Conservation (phyloP, 1,284 basidiomycete species). For the Sporisorium sorghi region DNA sequence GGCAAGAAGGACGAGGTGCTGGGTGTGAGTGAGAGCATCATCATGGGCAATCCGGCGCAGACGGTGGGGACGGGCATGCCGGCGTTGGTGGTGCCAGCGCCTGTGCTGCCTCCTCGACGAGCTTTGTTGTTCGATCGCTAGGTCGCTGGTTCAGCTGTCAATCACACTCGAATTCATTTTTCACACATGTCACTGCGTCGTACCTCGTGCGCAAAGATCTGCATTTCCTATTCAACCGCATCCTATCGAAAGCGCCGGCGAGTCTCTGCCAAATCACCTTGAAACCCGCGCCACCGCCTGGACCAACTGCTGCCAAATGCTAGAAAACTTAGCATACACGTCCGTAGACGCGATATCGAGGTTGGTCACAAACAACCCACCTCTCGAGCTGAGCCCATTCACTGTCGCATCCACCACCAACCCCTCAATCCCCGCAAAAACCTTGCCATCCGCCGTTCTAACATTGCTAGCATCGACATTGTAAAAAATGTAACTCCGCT, state of each 20-base stretch:
- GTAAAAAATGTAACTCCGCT: constrained; percentile 30
- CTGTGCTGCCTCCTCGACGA: constrained; percentile 52
- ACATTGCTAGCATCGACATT: constrained; percentile 12
- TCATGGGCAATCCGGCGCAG: constrained; percentile 98
- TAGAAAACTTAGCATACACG: constrained; percentile 25
- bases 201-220: not conserved
- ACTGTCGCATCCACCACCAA: constrained; percentile 16
- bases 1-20: constrained; percentile 95
- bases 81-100: constrained; percentile 52
- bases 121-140: constrained; percentile 58
- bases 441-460: constrained; percentile 19
- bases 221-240: not conserved
- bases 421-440: constrained; percentile 1
- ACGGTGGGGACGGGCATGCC: constrained; percentile 87
- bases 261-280: not conserved
- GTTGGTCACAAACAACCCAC: constrained; percentile 22
- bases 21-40: constrained; percentile 98
- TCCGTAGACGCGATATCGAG: constrained; percentile 17
- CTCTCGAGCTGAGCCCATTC: constrained; percentile 9
- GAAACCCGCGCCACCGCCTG: constrained; percentile 1
- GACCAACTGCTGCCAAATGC: constrained; percentile 22
- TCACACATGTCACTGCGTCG: not conserved
- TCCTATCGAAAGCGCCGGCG: no score
- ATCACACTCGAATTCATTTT: no score
- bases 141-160: no score